phyloP scores from a whole-genome alignment of 1,284 basidiomycete species.

The Cystobasidium slooffiae region DNA sequence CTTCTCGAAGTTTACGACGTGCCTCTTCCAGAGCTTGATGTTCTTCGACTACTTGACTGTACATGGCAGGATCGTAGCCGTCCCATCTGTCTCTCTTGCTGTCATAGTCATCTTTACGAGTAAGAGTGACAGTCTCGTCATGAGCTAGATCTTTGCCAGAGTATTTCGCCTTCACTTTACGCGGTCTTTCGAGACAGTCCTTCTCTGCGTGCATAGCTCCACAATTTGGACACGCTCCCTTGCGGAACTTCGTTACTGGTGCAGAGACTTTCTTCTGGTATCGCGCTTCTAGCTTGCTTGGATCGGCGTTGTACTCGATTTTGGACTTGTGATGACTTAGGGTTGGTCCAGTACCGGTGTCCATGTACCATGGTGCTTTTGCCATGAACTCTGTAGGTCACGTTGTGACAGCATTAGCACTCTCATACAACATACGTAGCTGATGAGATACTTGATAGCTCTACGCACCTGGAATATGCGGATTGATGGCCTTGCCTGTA shows the following conservation, averaged over 20 bases:
- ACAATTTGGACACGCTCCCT: slow-evolving; percentile 98
- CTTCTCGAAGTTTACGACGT: slow-evolving; percentile 85
- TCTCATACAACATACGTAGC: slow-evolving; percentile 1
- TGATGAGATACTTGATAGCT: neutral
- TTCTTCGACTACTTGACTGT: slow-evolving; percentile 84
- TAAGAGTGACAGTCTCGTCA: slow-evolving; percentile 76
- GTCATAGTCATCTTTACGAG: slow-evolving; percentile 71
- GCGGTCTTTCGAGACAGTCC: slow-evolving; percentile 94
- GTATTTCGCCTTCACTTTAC: slow-evolving; percentile 93
- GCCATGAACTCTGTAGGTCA: slow-evolving; percentile 57
- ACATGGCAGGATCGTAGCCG: slow-evolving; percentile 88
- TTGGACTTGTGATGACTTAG: slow-evolving; percentile 83
- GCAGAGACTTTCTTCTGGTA: slow-evolving; percentile 77
- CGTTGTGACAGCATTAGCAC: neutral
- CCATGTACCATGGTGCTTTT: slow-evolving; percentile 98
- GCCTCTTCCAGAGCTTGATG: slow-evolving; percentile 92
- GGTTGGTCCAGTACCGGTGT: slow-evolving; percentile 79
- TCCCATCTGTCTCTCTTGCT: slow-evolving; percentile 99
- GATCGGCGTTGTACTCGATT: slow-evolving; percentile 65
- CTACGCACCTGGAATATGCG: slow-evolving; percentile 87
- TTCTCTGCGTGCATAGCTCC: slow-evolving; percentile 90
- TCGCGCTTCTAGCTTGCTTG: slow-evolving; percentile 82
- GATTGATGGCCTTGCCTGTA: slow-evolving; percentile 87
- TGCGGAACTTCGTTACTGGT: slow-evolving; percentile 86
- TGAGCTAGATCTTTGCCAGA: slow-evolving; percentile 86